Evolutionary conservation across 116 monocot genomes (phyloP), one percentile per base, ranked within the genome.

Genomic region (Cymodocea nodosa): DNA sequence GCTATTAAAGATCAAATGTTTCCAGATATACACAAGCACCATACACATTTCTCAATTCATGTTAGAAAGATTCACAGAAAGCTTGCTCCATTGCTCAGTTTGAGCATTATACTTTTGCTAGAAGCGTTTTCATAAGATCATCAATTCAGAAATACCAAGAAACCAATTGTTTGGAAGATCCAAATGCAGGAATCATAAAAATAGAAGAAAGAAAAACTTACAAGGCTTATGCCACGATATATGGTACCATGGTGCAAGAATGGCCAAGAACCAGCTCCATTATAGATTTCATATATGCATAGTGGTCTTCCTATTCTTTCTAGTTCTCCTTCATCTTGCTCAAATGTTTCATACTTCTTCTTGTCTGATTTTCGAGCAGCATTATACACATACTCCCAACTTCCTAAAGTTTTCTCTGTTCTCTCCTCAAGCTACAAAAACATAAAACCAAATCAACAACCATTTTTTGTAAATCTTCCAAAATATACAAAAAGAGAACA

Each of bases 211-310:
- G 15, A 36, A 10, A 60, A 76, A 14, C 81, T 64, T 83, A 97
- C 97, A 74, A 88, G 87, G 69, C 80, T 85, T 66, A 97, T 73
- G 20, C 85, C 91, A 66, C 97, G 91, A 55, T 88, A 97, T 67
- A 91, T 68, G 70, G 90, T 81, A 39, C 91, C 88, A 75, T 75
- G 83, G 52, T 88, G 87, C 62, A 97, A 74, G 80, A 97, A 91
- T 23, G 87, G 82, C 87, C 85, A 91, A 12, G 88, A 66, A 61
- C 88, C 97, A 36, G 72, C 74, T 65, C 97, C 91, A 76, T 40
- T 67, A 56, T 83, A 97, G 69, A 88, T 80, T 63, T 97, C 91
- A 82, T 91, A 97, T 35, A 97, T 82, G 60, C 90, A 88, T 51
- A 97, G 72, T 54, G 78, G 70, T 51, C 85, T 82, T 14, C 97